phyloP scores from a whole-genome alignment of 257 asterid genomes.

The Fraxinus quadrangulata region DNA sequence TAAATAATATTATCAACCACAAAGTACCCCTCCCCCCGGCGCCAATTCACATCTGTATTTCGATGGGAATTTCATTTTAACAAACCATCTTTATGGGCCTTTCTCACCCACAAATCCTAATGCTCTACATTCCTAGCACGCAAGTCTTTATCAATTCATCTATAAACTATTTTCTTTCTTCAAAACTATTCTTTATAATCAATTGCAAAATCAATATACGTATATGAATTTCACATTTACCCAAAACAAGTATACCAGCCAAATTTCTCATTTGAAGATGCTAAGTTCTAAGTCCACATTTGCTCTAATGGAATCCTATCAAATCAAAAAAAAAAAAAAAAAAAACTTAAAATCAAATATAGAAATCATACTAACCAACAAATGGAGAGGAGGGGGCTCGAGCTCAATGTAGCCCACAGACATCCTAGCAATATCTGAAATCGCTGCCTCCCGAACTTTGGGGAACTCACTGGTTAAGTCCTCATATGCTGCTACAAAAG shows the following conservation, averaged over 20 bases:
- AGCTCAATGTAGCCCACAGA: slow-evolving; percentile 57
- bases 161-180: too few species aligned
- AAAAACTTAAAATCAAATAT: not conserved
- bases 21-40: not conserved
- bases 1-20: not conserved
- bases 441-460: slow-evolving; percentile 61
- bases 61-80: too few species aligned
- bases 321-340: not conserved
- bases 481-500: slow-evolving; percentile 87
- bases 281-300: not conserved
- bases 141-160: not conserved
- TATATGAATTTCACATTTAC: too few species aligned
- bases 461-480: slow-evolving; percentile 69
- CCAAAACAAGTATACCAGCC: not conserved
- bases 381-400: slow-evolving; percentile 48
- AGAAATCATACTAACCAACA: slow-evolving; percentile 48
- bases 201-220: not conserved
- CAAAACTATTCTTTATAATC: not conserved
- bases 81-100: not conserved
- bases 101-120: not conserved
- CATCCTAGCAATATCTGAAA: slow-evolving; percentile 89
- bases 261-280: not conserved
- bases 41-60: too few species aligned
- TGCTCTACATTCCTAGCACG: too few species aligned
- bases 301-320: not conserved